Base-by-base conservation (phyloP, 2,329 filamentous ascomycete genomes). In the Trichoderma pleuroti region DNA sequence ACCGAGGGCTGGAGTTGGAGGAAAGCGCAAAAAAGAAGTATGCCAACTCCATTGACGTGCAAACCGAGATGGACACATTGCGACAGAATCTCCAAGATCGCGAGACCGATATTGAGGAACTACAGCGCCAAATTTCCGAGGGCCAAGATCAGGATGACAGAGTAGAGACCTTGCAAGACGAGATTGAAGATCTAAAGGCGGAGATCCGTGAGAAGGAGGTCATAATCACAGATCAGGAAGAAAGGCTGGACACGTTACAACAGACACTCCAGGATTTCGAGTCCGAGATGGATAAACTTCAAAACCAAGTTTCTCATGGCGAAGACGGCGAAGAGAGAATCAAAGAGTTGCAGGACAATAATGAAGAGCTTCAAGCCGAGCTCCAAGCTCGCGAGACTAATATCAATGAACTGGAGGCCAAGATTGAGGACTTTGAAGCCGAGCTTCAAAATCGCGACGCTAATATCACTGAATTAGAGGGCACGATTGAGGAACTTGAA, bases 1-100 rank as follows among this genome's bases (percentile, higher is more conserved):
- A 92, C 75, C 93, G 97, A 78, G 89, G 98, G 74, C 83, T 91
- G 70, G 93, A 97, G 73, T 88, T 97, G 72, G 92, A 94, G 73
- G 92, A 97, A 72, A 92, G 92, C 76, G 87, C 93, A 68, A 93
- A 93, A 80, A 88, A 88, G 76, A 92, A 91, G 76, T 90, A 93
- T 73, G 88, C 87, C 12, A 90, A 94, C 76, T 90, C 93, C 74
- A 88, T 14, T 14, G 56, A 85, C 71, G 86, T 93, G 74, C 89
- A 88, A 64, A 83, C 82, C 28, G 89, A 90, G 76, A 78, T 89
- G 49, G 86, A 90, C 39, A 83, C 84, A 59, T 79, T 94, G 34
- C 87, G 86, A 24, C 84, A 84, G 69, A 79, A 82, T 34, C 77
- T 92, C 5, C 84, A 89, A 32, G 85, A 88, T 42, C 88, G 86